Base-by-base conservation (phyloP, 257 asterid species). In the Nicotiana tabacum region DNA sequence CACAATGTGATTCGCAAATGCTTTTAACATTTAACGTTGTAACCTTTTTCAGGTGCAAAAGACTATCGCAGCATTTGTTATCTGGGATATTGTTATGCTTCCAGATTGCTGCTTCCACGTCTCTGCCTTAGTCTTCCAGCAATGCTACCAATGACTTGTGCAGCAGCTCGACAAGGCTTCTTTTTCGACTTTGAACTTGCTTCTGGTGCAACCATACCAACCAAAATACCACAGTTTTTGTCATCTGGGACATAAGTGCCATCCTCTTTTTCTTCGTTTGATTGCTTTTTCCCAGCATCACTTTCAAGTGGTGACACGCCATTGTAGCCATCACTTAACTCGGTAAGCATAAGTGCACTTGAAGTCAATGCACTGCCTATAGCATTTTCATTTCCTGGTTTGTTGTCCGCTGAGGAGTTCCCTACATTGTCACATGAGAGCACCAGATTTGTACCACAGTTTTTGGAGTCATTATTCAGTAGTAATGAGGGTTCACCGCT, bases 71-170 rank as follows among this genome's bases (percentile, higher is more conserved):
- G 29, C n/a, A 27, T 76, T 55, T 51, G 80, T 51, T 29, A 27
- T 18, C 60, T 1, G 0, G 4, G 46, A 76, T 27, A 16, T 24
- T 46, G 79, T 29, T 29, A 76, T 51, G 80, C 64, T 51, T 76
- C 80, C 46, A 51, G 17, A 24, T 61, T 39, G 76, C 39, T 61
- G 65, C 43, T 78, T 18, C 18, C 78, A 6, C 87, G 91, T 84
- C 96, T 90, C 87, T 80, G 88, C 87, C 94, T 86, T 86, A 92
- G 84, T 90, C 97, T 89, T 82, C 90, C 92, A 56, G 86, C 97
- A 69, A 91, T 85, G 62, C 92, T 89, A 83, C 89, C 95, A 78
- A 90, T 72, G 16, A 65, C 76, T 32, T 83, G 89, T 72, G 86
- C 91, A 43, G 53, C 46, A 57, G 32, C n/a, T 65, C 4, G 39